Evolutionary conservation across 1,139 yeast species (phyloP).

Genomic region (Debaryomycetaceae sp.): DNA sequence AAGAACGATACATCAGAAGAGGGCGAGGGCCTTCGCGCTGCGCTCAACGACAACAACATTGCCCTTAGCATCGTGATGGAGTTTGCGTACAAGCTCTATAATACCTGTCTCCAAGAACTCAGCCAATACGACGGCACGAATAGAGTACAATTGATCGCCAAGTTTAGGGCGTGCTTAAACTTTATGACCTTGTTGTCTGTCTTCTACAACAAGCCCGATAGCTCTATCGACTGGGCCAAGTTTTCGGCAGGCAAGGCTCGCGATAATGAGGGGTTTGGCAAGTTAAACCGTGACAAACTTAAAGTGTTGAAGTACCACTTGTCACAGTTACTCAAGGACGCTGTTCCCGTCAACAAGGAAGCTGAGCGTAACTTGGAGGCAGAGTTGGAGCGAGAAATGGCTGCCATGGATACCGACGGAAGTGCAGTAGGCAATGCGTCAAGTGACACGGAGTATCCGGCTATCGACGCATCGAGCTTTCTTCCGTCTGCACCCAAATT

Average conservation of each 20-base stretch:
- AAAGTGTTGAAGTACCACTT: constrained; percentile 39
- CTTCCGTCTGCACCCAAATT: constrained; percentile 14
- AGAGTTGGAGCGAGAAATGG: constrained; percentile 25
- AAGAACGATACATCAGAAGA: constrained; percentile 31
- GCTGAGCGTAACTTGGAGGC: constrained; percentile 22
- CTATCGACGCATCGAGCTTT: constrained; percentile 1
- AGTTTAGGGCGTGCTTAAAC: constrained; percentile 34
- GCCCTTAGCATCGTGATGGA: constrained; percentile 56
- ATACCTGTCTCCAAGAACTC: constrained; percentile 34
- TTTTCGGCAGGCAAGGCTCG: constrained; percentile 30
- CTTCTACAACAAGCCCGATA: constrained; percentile 24
- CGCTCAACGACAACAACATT: constrained; percentile 53
- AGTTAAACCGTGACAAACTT: constrained; percentile 29
- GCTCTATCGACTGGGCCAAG: constrained; percentile 26
- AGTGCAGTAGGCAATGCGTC: constrained; percentile 1
- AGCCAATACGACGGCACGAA: constrained; percentile 21
- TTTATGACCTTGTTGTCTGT: constrained; percentile 29
- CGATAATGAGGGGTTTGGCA: constrained; percentile 22
- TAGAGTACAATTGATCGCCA: constrained; percentile 25
- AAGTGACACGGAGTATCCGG: constrained; percentile 1
- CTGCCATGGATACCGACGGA: background rate
- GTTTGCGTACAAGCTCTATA: constrained; percentile 62
- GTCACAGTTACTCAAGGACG: constrained; percentile 36
- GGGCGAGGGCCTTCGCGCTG: constrained; percentile 31
- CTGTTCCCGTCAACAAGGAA: constrained; percentile 23